phyloP scores from a whole-genome alignment of 2,329 filamentous ascomycete genomes.

The Cladosporium cucumerinum region DNA sequence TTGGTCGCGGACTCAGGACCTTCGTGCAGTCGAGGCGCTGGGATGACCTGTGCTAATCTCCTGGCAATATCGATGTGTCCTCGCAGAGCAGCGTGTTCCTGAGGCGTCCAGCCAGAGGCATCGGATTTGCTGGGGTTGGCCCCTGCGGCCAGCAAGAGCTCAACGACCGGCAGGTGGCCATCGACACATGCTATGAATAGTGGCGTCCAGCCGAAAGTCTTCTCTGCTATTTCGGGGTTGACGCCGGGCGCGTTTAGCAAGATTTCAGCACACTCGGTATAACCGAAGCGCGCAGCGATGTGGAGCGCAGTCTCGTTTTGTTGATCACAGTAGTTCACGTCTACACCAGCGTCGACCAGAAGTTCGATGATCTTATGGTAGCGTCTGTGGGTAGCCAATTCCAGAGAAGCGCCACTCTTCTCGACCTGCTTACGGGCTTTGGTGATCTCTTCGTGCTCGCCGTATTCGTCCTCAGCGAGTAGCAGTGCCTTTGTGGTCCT shows the following conservation, averaged over 20 bases:
- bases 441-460: constrained; percentile 41
- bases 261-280: constrained; percentile 73
- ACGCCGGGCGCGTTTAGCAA: constrained; percentile 70
- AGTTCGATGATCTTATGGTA: constrained; percentile 80
- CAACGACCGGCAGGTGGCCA: constrained; percentile 70
- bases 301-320: constrained; percentile 89
- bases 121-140: constrained; percentile 73
- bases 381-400: constrained; percentile 83
- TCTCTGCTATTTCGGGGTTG: constrained; percentile 73
- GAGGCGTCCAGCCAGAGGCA: constrained; percentile 88
- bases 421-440: constrained; percentile 65
- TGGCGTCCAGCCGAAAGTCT: constrained; percentile 91
- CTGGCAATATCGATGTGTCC: constrained; percentile 81
- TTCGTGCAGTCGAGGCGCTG: constrained; percentile 33
- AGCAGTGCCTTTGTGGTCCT: constrained; percentile 79
- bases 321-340: constrained; percentile 90
- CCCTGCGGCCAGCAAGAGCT: constrained; percentile 73
- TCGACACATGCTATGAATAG: constrained; percentile 90
- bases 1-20: constrained; percentile 21
- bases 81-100: constrained; percentile 85
- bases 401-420: constrained; percentile 82
- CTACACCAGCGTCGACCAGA: constrained; percentile 82
- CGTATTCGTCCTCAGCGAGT: constrained; percentile 63
- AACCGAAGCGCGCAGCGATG: constrained; percentile 83
- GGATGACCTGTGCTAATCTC: constrained; percentile 59